Percentiles rank a stretch among this genome's conserved stretches.
phyloP scores from a whole-genome alignment of 1,139 yeast species.

The Citeromyces hawaiiensis region DNA sequence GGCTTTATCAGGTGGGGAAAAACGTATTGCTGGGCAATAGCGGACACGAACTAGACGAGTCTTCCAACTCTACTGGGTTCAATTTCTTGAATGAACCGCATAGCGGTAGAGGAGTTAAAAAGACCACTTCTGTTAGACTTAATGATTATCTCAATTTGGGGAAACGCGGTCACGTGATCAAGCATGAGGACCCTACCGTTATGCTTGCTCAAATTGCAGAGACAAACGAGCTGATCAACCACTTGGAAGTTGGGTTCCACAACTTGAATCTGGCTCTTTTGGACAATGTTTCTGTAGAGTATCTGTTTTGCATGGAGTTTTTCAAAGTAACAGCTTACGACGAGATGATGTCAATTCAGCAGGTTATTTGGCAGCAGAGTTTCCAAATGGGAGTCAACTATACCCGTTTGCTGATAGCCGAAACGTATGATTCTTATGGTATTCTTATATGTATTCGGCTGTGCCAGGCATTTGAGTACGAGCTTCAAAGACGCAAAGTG shows the following conservation, averaged over 20 bases:
- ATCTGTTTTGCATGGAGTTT: slow-evolving; percentile 58
- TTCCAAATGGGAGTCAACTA: slow-evolving; percentile 41
- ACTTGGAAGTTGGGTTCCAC: slow-evolving; percentile 62
- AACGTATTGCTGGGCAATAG: slow-evolving; percentile 34
- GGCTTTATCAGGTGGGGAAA: slow-evolving; percentile 36
- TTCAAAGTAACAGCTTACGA: slow-evolving; percentile 35
- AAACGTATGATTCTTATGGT: slow-evolving; percentile 65
- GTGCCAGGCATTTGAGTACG: slow-evolving; percentile 48
- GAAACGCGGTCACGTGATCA: slow-evolving; percentile 38
- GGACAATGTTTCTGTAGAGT: slow-evolving; percentile 73
- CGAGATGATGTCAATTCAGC: slow-evolving; percentile 27
- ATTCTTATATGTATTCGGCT: slow-evolving; percentile 65
- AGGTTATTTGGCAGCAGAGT: slow-evolving; percentile 31
- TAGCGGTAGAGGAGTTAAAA: background rate
- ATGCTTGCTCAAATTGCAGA: slow-evolving; percentile 84
- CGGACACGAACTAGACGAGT: slow-evolving; percentile 10
- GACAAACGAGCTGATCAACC: slow-evolving; percentile 48
- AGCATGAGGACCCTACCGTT: slow-evolving; percentile 39
- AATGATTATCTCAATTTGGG: slow-evolving; percentile 44
- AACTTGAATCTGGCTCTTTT: slow-evolving; percentile 63
- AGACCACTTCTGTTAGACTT: slow-evolving; percentile 9
- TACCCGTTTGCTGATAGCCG: slow-evolving; percentile 32
- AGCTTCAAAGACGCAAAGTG: slow-evolving; percentile 47
- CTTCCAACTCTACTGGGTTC: slow-evolving; percentile 9
- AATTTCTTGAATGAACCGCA: slow-evolving; percentile 14